Conservation (phyloP, 2,329 filamentous ascomycete species). For the Aureobasidium mangrovei region DNA sequence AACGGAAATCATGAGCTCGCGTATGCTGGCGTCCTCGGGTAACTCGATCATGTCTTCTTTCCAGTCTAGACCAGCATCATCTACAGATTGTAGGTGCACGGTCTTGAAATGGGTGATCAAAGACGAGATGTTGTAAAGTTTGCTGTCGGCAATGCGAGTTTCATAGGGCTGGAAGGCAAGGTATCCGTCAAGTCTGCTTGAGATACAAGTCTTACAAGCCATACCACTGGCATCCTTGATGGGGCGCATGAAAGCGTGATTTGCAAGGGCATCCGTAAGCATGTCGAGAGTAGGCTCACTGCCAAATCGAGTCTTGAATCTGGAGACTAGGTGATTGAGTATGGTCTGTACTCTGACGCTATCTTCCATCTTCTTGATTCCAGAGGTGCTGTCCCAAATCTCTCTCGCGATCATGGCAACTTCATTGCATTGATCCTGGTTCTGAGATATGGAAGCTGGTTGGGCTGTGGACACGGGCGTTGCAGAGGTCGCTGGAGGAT, state of each 20-base stretch:
- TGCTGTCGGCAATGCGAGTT: constrained; percentile 30
- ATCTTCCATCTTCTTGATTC: constrained; percentile 52
- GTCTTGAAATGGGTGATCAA: constrained; percentile 53
- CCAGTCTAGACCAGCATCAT: constrained; percentile 41
- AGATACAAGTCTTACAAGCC: constrained; percentile 34
- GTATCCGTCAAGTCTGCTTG: constrained; percentile 17
- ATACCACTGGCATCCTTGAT: constrained; percentile 37
- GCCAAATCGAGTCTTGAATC: constrained; percentile 50
- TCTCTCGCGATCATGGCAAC: constrained; percentile 49
- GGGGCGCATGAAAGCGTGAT: constrained; percentile 32
- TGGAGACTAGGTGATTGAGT: constrained; percentile 53
- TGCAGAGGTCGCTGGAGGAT: background rate
- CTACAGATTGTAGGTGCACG: constrained; percentile 37
- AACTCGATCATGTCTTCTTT: constrained; percentile 53
- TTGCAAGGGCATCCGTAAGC: constrained; percentile 39
- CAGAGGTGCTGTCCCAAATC: constrained; percentile 53
- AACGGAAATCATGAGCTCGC: constrained; percentile 40
- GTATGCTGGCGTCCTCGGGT: constrained; percentile 43
- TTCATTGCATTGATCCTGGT: constrained; percentile 11
- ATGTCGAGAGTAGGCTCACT: constrained; percentile 50
- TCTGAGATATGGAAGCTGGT: background rate
- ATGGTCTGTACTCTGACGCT: constrained; percentile 55
- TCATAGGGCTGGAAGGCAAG: constrained; percentile 27
- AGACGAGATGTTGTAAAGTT: constrained; percentile 41
- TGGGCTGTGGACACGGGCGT: background rate